Conservation (phyloP, 192 early-diverging fungal species). For the Thoreauomyces humboldtii region DNA sequence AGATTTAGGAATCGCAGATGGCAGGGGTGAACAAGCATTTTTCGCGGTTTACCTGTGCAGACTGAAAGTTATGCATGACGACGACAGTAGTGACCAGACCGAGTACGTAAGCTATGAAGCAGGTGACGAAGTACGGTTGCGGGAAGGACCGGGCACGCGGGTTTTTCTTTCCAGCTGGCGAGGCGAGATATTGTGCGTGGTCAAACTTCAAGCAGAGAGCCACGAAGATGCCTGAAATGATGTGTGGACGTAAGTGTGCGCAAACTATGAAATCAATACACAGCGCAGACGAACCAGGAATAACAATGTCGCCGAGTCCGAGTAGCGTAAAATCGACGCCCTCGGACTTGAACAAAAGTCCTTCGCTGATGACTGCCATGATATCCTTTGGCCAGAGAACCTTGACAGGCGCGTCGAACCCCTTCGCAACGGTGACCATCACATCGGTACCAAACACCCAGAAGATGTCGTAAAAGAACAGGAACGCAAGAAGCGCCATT, state of each 20-base stretch:
- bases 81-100: conserved; percentile 86
- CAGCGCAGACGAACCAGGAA: conserved; percentile 79
- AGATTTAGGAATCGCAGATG: too few relatives aligned
- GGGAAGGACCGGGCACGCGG: conserved; percentile 63
- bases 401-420: conserved; percentile 96
- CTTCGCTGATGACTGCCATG: conserved; percentile 35
- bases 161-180: conserved; percentile 47
- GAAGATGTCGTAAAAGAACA: conserved; percentile 97
- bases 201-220: conserved; percentile 89
- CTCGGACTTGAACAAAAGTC: conserved; percentile 42
- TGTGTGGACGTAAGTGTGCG: too few relatives aligned
- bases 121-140: conserved; percentile 86
- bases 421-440: conserved; percentile 96
- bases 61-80: conserved; percentile 94
- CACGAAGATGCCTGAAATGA: conserved; percentile 83
- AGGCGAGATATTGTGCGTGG: conserved; percentile 67
- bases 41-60: conserved; percentile 67
- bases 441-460: conserved; percentile 99
- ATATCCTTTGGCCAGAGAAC: conserved; percentile 82
- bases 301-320: conserved; percentile 94
- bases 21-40: background rate
- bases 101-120: conserved; percentile 73
- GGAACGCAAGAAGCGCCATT: conserved; percentile 84
- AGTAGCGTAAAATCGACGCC: conserved; percentile 80
- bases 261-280: background rate